These are phyloP conservation scores for Russula emetica DNA, from an alignment of 768 basidiomycete genomes.

Conservation along the genomic window DNA sequence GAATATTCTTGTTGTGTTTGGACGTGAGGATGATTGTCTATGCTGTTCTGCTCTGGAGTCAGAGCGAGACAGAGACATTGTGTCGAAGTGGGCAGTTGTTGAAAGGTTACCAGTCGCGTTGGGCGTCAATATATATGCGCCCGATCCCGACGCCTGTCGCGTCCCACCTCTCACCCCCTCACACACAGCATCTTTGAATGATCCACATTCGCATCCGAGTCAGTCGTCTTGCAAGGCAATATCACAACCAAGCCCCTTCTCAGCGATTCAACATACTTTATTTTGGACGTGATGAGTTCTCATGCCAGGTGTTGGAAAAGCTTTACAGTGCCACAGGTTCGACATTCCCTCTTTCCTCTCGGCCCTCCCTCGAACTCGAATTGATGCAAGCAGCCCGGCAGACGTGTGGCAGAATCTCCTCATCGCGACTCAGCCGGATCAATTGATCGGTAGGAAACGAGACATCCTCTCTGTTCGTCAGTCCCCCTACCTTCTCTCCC, in stretches of 20 bases:
- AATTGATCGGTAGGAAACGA: constrained; percentile 57
- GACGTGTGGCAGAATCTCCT: constrained; percentile 72
- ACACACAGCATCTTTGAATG: not conserved
- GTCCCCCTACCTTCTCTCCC: constrained; percentile 28
- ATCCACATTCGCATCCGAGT: not conserved
- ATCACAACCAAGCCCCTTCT: constrained; percentile 5
- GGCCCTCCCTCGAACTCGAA: not conserved
- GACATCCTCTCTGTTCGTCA: constrained; percentile 54
- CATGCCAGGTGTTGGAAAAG: constrained; percentile 63
- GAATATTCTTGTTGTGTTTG: constrained; percentile 14
- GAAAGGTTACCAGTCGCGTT: not conserved
- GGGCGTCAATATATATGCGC: not conserved
- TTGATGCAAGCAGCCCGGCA: constrained; percentile 33
- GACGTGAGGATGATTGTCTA: constrained; percentile 6
- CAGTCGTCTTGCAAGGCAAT: constrained; percentile 3
- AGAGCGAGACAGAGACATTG: constrained; percentile 23
- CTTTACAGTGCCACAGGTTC: constrained; percentile 60
- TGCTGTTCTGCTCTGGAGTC: constrained; percentile 7
- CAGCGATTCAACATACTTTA: constrained; percentile 72
- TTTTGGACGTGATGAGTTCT: constrained; percentile 87
- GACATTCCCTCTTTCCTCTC: constrained; percentile 22
- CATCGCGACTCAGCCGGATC: constrained; percentile 71
- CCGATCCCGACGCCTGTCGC: too few relatives aligned
- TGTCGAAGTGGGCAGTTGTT: not conserved
- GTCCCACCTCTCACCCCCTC: not conserved